These are phyloP conservation scores for Aquilaria yunnanensis DNA, from an alignment of 345 rosid species.

Conservation along the genomic window DNA sequence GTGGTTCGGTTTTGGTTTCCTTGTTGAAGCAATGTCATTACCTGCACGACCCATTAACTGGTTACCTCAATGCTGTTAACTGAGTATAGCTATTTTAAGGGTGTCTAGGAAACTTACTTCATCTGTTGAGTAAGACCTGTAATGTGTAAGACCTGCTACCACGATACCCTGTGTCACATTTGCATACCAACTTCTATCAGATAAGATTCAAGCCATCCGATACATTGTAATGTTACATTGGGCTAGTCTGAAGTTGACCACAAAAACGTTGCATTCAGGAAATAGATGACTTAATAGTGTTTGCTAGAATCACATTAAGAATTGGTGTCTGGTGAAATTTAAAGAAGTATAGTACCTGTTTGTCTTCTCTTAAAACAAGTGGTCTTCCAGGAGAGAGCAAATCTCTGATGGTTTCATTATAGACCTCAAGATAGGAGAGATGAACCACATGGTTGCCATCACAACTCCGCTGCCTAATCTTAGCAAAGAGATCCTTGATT, in stretches of 20 bases:
- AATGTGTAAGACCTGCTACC: constrained; percentile 93
- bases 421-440: constrained; percentile 92
- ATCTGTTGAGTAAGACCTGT: constrained; percentile 91
- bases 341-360: constrained; percentile 41
- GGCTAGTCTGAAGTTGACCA: too few relatives aligned
- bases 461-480: constrained; percentile 76
- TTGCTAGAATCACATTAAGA: not conserved
- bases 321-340: not conserved
- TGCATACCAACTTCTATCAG: constrained; percentile 7
- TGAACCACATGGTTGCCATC: constrained; percentile 90
- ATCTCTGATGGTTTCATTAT: constrained; percentile 88
- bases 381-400: constrained; percentile 98
- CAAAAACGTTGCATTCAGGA: too few relatives aligned
- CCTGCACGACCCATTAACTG: constrained; percentile 33
- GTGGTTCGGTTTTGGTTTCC: constrained; percentile 96
- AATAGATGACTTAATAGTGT: not conserved
- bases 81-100: not conserved
- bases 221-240: not conserved
- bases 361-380: constrained; percentile 88
- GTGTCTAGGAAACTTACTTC: constrained; percentile 40
- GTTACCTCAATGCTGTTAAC: not conserved
- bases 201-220: constrained; percentile 2
- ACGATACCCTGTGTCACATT: constrained; percentile 58
- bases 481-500: constrained; percentile 81
- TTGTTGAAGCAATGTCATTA: constrained; percentile 83